A percentile compares a stretch with the other conserved stretches of the same genome.
phyloP scores from a whole-genome alignment of 2,329 filamentous ascomycete genomes.

The Dactylellina haptotyla region DNA sequence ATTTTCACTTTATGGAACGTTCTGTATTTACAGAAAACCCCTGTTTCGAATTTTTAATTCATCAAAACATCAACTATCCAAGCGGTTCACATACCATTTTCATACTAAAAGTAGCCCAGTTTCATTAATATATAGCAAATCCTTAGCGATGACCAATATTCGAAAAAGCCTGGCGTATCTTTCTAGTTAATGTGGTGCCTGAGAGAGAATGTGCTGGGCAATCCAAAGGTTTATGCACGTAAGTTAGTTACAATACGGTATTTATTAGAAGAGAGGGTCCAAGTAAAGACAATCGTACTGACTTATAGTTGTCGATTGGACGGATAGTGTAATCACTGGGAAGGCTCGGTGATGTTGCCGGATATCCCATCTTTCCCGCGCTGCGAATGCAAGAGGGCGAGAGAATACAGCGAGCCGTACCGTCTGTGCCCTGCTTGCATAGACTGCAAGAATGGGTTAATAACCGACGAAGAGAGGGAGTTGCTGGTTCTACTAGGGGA shows the following conservation, averaged over 20 bases:
- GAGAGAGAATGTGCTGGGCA: background rate
- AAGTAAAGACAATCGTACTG: background rate
- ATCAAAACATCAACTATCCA: too few species aligned
- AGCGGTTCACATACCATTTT: too few species aligned
- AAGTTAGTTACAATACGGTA: background rate
- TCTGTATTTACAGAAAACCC: too few species aligned
- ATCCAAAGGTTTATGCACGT: conserved; percentile 1
- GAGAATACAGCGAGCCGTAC: conserved; percentile 5
- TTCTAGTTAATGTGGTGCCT: background rate
- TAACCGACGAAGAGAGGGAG: background rate
- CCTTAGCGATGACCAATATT: too few species aligned
- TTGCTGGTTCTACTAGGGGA: background rate
- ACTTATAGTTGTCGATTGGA: background rate
- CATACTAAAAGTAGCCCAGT: too few species aligned
- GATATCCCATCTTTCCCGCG: conserved; percentile 8
- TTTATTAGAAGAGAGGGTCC: too few species aligned
- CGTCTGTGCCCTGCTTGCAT: background rate
- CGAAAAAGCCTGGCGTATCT: too few species aligned
- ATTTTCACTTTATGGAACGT: too few species aligned
- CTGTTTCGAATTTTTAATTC: too few species aligned
- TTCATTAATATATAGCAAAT: too few species aligned
- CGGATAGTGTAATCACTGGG: conserved; percentile 7
- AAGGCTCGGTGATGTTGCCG: background rate
- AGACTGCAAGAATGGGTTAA: background rate
- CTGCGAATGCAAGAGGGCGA: conserved; percentile 4